Base-by-base conservation (phyloP, 2,329 filamentous ascomycete species). In the Fusarium buharicum region DNA sequence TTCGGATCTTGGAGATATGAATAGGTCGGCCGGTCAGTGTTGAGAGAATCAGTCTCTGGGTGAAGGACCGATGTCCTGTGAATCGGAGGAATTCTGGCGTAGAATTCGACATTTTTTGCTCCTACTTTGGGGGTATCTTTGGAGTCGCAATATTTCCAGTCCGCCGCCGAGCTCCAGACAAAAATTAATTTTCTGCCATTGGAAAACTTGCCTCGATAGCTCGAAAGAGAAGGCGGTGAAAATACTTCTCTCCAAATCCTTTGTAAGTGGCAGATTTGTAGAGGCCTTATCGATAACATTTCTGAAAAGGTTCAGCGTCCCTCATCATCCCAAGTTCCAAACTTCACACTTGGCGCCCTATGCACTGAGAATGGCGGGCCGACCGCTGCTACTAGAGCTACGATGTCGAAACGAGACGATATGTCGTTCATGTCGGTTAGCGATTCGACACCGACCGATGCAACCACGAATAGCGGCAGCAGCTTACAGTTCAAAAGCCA, bases 1-100 rank as follows among this genome's bases (percentile, higher is more conserved):
- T 88, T 72, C 95, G 92, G 79, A 99, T 98, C 77, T 95, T 90
- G 49, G 94, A 95, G 74, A 99, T 94, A 78, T 94, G 93, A 52
- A 98, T 81, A 3, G 95, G 88, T 33, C 90, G 87, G 68, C 95
- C 95, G 62, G 93, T 97, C 59, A 99, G 86, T 3, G 95, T 98
- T 17, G 95, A 88, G 50, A 99, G 88, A 39, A 96, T 86, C 39
- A 99, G 88, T 49, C 95, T 91, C 69, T 92, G 88, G 31, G 91
- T 84, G 60, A 99, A 89, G 67, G 90, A 87, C 70, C 90, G 88
- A 76, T 97, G 93, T 70, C 91, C 89, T 46, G 91, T 94, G 75
- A 99, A 93, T 67, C 88, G 87, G 55, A 96, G 75, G 70, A 82
- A 86, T 54, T 86, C 83, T 59, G 82, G 77, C 66, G 79, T 72